These are phyloP conservation scores for Skeletonema potamos DNA, from an alignment of 108 stramenopile genomes.

Conservation along the genomic window DNA sequence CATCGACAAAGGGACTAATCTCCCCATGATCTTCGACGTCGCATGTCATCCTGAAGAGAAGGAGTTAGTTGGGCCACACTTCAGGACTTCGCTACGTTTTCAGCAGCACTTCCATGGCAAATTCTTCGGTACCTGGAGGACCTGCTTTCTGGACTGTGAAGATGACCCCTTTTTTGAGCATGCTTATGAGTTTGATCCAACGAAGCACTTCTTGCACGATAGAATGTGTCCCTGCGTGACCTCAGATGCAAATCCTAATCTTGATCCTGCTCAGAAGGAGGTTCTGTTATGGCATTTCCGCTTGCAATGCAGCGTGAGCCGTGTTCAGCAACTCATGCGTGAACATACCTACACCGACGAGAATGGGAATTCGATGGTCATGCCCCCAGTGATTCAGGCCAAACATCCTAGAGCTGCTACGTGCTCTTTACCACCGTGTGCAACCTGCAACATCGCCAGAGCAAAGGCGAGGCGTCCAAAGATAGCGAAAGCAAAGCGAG, in stretches of 20 bases:
- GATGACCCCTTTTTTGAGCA: no score
- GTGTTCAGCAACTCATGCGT: neutral
- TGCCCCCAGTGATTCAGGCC: neutral
- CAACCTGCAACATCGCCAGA: neutral
- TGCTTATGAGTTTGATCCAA: neutral
- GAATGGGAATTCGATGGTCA: neutral
- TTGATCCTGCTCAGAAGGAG: slow-evolving; percentile 35
- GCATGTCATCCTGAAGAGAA: no score
- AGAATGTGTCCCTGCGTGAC: no score
- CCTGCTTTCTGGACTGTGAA: no score
- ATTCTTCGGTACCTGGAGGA: no score
- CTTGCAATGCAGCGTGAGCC: neutral
- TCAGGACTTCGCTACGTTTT: no score
- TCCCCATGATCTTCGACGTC: neutral
- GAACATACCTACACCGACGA: neutral
- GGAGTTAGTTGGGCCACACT: no score
- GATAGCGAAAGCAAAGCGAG: neutral
- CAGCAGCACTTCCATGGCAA: no score
- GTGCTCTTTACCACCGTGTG: neutral
- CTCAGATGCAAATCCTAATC: slow-evolving; percentile 17
- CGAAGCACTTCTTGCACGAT: no score
- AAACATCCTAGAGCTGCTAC: neutral
- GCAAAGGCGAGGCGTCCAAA: neutral
- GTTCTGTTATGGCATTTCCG: slow-evolving; percentile 23
- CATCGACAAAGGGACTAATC: neutral